These are phyloP conservation scores for Gliomastix tumulicola DNA, from an alignment of 2,329 filamentous ascomycete species.

Conservation along the genomic window DNA sequence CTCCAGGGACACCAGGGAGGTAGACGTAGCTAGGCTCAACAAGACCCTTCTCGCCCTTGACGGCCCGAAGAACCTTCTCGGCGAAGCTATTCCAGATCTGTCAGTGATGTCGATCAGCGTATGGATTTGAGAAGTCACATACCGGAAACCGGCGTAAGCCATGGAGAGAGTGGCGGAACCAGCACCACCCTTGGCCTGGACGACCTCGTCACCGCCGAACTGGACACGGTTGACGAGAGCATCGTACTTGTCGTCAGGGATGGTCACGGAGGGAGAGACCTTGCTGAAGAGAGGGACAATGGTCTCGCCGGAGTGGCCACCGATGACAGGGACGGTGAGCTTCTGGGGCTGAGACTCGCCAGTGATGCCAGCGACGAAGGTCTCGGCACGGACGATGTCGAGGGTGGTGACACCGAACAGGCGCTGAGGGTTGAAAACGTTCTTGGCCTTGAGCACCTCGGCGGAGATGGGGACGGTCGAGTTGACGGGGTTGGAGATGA, in stretches of 20 bases:
- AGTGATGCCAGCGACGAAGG: constrained; percentile 81
- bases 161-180: constrained; percentile 90
- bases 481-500: constrained; percentile 99
- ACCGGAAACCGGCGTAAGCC: constrained; percentile 94
- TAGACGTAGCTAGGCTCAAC: constrained; percentile 95
- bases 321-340: constrained; percentile 84
- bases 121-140: constrained; percentile 17
- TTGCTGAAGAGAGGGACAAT: constrained; percentile 98
- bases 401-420: constrained; percentile 98
- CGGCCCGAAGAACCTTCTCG: constrained; percentile 85
- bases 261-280: constrained; percentile 69
- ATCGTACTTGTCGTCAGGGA: constrained; percentile 85
- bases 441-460: constrained; percentile 89
- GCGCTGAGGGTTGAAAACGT: constrained; percentile 89
- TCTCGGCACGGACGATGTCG: constrained; percentile 96
- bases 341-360: constrained; percentile 79
- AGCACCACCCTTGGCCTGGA: constrained; percentile 88
- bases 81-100: constrained; percentile 65
- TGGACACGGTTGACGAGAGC: constrained; percentile 90
- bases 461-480: constrained; percentile 96
- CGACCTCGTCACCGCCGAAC: constrained; percentile 95
- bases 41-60: constrained; percentile 84
- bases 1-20: constrained; percentile 81
- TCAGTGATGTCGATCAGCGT: background rate
- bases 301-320: constrained; percentile 95